Conservation (phyloP, 768 basidiomycete species). For the Lentinus brumalis region DNA sequence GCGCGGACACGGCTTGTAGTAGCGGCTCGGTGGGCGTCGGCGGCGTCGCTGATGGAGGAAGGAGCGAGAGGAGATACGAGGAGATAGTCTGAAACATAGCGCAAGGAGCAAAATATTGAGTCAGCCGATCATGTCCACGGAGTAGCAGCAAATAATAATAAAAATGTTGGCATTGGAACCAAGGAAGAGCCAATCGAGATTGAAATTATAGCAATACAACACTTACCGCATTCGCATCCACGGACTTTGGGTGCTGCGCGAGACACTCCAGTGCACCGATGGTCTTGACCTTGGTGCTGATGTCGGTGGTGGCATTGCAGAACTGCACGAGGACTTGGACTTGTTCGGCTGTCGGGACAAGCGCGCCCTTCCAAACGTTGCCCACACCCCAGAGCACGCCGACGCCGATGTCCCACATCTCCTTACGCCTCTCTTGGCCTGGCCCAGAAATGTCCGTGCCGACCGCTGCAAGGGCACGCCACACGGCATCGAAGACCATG, state of each 20-base stretch:
- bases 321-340: slow-evolving; percentile 67
- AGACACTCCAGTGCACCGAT: slow-evolving; percentile 87
- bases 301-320: slow-evolving; percentile 56
- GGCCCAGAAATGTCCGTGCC: slow-evolving; percentile 57
- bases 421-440: slow-evolving; percentile 68
- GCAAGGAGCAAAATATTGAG: neutral
- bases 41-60: slow-evolving; percentile 48
- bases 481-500: slow-evolving; percentile 65
- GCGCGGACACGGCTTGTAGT: slow-evolving; percentile 76
- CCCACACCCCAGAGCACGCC: slow-evolving; percentile 92
- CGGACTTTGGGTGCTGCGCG: slow-evolving; percentile 64
- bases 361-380: slow-evolving; percentile 65
- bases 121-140: neutral
- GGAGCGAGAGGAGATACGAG: slow-evolving; percentile 62
- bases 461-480: slow-evolving; percentile 60
- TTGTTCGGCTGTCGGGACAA: slow-evolving; percentile 67
- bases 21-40: slow-evolving; percentile 63
- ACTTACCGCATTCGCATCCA: slow-evolving; percentile 66
- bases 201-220: neutral
- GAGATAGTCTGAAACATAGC: slow-evolving; percentile 54
- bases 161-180: neutral
- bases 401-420: slow-evolving; percentile 78
- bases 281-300: slow-evolving; percentile 66
- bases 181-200: neutral
- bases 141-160: neutral